Evolutionary conservation across 2,329 filamentous ascomycete genomes (phyloP).

Genomic region (Escovopsis weberi): DNA sequence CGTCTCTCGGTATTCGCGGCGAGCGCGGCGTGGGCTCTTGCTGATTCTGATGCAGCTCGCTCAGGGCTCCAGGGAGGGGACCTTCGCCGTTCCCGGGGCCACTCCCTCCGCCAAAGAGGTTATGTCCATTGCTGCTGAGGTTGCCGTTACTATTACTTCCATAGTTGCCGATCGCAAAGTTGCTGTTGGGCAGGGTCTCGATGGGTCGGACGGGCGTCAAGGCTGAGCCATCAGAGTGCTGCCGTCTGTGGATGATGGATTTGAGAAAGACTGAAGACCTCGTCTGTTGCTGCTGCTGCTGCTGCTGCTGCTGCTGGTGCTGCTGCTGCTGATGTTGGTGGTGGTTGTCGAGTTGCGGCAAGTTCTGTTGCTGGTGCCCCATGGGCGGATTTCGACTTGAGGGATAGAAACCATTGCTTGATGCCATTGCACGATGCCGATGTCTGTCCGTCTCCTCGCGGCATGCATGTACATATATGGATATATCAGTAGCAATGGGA

Average conservation of each 20-base stretch:
- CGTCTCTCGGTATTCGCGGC: slow-evolving; percentile 23
- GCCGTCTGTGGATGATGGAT: slow-evolving; percentile 35
- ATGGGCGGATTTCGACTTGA: slow-evolving; percentile 4
- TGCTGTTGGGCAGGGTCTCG: slow-evolving; percentile 11
- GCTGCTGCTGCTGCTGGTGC: too few species aligned
- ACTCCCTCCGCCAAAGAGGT: too few species aligned
- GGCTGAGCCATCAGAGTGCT: slow-evolving; percentile 28
- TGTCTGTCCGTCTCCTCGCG: too few species aligned
- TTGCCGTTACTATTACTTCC: slow-evolving; percentile 11
- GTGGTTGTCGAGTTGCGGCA: too few species aligned
- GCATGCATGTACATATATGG: not conserved
- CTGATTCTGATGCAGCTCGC: slow-evolving; percentile 43
- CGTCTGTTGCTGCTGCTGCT: slow-evolving; percentile 17
- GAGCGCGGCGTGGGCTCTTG: slow-evolving; percentile 26
- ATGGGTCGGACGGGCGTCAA: slow-evolving; percentile 13
- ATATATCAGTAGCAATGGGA: not conserved
- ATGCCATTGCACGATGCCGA: slow-evolving; percentile 8
- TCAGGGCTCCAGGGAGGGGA: slow-evolving; percentile 27
- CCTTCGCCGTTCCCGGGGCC: too few species aligned
- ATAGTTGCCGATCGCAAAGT: slow-evolving; percentile 19
- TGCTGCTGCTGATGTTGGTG: too few species aligned
- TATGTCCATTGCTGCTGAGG: too few species aligned
- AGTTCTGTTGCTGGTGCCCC: too few species aligned
- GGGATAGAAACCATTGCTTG: slow-evolving; percentile 5
- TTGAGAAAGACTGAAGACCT: slow-evolving; percentile 33